Percentiles rank a stretch among this genome's conserved stretches.
phyloP scores from a whole-genome alignment of 2,329 filamentous ascomycete genomes.

The Cladosporium oxysporum region DNA sequence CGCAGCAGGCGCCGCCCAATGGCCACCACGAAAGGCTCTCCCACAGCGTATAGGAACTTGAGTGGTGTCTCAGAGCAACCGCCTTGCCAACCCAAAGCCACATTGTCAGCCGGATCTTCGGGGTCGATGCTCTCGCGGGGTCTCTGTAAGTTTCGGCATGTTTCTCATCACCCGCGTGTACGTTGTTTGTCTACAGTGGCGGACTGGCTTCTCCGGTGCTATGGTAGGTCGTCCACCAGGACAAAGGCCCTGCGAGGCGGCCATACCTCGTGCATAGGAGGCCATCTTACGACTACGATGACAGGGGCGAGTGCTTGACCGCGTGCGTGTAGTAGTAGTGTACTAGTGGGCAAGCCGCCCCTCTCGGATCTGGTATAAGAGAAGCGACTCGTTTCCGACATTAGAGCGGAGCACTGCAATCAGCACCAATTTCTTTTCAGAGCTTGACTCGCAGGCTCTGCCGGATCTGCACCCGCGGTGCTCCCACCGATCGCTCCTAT shows the following conservation, averaged over 20 bases:
- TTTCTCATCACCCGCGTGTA: conserved; percentile 8
- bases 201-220: conserved; percentile 1
- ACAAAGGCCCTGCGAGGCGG: not conserved
- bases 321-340: not conserved
- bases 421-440: conserved; percentile 20
- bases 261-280: not conserved
- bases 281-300: conserved; percentile 15
- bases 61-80: conserved; percentile 19
- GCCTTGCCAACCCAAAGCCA: conserved; percentile 1
- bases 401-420: conserved; percentile 1
- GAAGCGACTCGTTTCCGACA: conserved; percentile 13
- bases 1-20: conserved; percentile 13
- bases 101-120: conserved; percentile 15
- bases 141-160: conserved; percentile 20
- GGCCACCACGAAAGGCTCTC: not conserved
- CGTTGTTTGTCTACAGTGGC: not conserved
- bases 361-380: conserved; percentile 4
- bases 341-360: not conserved
- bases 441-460: conserved; percentile 17
- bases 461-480: conserved; percentile 15
- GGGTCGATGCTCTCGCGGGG: conserved; percentile 7
- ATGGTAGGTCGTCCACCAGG: conserved; percentile 6
- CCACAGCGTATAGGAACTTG: conserved; percentile 12
- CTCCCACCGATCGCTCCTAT: conserved; percentile 2
- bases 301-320: not conserved